Conservation (phyloP, 768 basidiomycete species). For the Stropharia rugosoannulata region DNA sequence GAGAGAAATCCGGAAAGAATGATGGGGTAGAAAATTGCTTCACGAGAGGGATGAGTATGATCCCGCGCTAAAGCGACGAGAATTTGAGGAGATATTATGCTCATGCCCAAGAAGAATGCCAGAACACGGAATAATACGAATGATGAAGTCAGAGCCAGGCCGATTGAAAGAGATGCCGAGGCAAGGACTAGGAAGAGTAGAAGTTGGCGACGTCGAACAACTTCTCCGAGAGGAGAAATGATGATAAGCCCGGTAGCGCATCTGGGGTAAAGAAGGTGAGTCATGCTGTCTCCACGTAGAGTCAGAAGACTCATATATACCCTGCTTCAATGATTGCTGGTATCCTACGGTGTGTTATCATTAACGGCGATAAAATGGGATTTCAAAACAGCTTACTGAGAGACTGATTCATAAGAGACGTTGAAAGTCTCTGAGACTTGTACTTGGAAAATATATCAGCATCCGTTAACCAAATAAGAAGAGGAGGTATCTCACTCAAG, state of each 20-base stretch:
- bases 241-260: constrained; percentile 73
- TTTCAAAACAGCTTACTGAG: constrained; percentile 9
- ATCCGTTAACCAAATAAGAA: not conserved
- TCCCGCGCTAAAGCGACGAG: constrained; percentile 78
- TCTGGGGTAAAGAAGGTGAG: constrained; percentile 28
- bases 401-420: constrained; percentile 20
- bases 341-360: constrained; percentile 35
- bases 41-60: constrained; percentile 70
- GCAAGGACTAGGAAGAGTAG: constrained; percentile 54
- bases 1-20: constrained; percentile 66
- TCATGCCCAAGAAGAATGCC: constrained; percentile 68
- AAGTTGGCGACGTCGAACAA: constrained; percentile 72
- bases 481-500: constrained; percentile 45
- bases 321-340: constrained; percentile 68
- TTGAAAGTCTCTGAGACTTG: constrained; percentile 30
- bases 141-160: constrained; percentile 58
- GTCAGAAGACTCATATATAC: constrained; percentile 27
- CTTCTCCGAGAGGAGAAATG: constrained; percentile 80
- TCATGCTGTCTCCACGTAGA: not conserved
- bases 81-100: constrained; percentile 74
- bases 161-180: constrained; percentile 63
- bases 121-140: constrained; percentile 62
- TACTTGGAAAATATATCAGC: constrained; percentile 22
- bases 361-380: not conserved
- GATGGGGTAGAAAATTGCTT: constrained; percentile 74